Conservation (phyloP, 2,329 filamentous ascomycete species). For the Cyphellophora europaea region DNA sequence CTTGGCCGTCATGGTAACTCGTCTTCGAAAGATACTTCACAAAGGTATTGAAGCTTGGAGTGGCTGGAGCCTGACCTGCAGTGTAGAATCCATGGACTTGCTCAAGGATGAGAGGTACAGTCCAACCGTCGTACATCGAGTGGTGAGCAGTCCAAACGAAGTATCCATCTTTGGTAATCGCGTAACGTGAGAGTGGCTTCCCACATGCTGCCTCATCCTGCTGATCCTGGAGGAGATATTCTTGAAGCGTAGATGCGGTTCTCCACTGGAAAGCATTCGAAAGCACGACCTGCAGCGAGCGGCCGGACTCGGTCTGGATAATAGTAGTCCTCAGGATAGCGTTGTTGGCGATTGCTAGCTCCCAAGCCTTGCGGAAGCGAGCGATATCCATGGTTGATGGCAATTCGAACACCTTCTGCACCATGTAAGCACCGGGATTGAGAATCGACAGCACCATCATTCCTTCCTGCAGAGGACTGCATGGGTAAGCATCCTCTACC, state of each 20-base stretch:
- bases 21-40: constrained; percentile 37
- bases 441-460: constrained; percentile 38
- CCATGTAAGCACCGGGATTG: constrained; percentile 39
- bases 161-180: constrained; percentile 27
- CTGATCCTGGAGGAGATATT: constrained; percentile 19
- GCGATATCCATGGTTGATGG: constrained; percentile 31
- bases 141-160: constrained; percentile 44
- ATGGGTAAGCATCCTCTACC: constrained; percentile 33
- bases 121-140: constrained; percentile 44
- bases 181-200: constrained; percentile 25
- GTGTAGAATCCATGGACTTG: no score
- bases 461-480: constrained; percentile 35
- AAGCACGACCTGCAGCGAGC: constrained; percentile 32
- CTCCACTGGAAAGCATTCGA: constrained; percentile 28
- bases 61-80: constrained; percentile 29
- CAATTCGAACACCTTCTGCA: constrained; percentile 34
- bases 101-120: constrained; percentile 28
- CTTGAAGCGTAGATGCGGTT: constrained; percentile 20
- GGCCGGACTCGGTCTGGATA: constrained; percentile 27
- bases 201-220: constrained; percentile 26
- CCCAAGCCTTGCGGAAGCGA: constrained; percentile 38
- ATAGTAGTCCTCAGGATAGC: constrained; percentile 43
- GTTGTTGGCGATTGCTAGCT: constrained; percentile 32
- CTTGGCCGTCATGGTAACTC: constrained; percentile 29
- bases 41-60: constrained; percentile 36